These are phyloP conservation scores for Penicillium parvum DNA, from an alignment of 495 filamentous ascomycete species.

Conservation along the genomic window DNA sequence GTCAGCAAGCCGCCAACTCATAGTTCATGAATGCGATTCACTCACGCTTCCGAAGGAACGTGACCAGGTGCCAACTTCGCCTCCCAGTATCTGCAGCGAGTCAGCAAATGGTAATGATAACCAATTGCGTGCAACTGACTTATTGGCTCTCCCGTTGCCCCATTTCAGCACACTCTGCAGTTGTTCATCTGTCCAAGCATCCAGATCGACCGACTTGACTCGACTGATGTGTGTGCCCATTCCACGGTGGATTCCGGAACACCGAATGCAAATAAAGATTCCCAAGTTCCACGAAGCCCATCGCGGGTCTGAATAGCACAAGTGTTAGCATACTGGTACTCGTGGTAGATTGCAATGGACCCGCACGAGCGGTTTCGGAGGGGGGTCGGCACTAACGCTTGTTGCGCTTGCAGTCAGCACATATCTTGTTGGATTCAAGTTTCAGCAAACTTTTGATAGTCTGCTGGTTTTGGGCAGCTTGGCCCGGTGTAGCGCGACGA, in stretches of 20 bases:
- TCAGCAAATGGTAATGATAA: constrained; percentile 12
- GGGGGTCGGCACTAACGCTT: constrained; percentile 63
- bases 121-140: constrained; percentile 46
- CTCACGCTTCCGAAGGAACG: constrained; percentile 87
- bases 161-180: constrained; percentile 84
- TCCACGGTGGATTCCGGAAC: constrained; percentile 94
- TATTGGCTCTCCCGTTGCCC: constrained; percentile 94
- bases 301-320: constrained; percentile 66
- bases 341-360: neutral
- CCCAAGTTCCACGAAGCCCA: constrained; percentile 98
- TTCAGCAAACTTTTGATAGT: constrained; percentile 92
- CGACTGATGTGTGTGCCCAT: constrained; percentile 98
- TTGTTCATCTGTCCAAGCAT: constrained; percentile 98
- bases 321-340: constrained; percentile 3
- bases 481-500: constrained; percentile 72
- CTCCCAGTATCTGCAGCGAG: constrained; percentile 74
- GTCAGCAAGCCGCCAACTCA: constrained; percentile 1
- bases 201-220: constrained; percentile 96
- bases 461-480: constrained; percentile 82
- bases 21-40: constrained; percentile 14
- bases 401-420: constrained; percentile 97
- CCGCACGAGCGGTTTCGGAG: constrained; percentile 13
- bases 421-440: constrained; percentile 88
- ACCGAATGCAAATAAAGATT: constrained; percentile 95
- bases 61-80: constrained; percentile 87